These are phyloP conservation scores for Teratosphaeria zuluensis DNA, from an alignment of 2,329 filamentous ascomycete genomes.

Conservation along the genomic window DNA sequence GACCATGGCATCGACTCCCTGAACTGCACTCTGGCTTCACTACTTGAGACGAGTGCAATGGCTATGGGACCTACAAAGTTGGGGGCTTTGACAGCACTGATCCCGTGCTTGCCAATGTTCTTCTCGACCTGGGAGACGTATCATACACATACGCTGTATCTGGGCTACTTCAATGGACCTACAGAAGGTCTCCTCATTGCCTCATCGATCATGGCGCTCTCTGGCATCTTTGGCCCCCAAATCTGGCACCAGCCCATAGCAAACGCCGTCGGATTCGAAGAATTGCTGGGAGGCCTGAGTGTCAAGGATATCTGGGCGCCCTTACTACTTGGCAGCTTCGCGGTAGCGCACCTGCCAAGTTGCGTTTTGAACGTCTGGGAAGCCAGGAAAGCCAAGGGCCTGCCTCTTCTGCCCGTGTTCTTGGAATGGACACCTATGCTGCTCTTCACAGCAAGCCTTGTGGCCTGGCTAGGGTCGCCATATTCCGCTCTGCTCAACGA, in stretches of 20 bases:
- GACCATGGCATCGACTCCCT: conserved; percentile 97
- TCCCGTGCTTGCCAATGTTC: conserved; percentile 94
- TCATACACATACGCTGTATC: conserved; percentile 92
- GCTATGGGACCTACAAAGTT: conserved; percentile 74
- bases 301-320: conserved; percentile 83
- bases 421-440: conserved; percentile 89
- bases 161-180: conserved; percentile 93
- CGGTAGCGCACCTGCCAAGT: conserved; percentile 64
- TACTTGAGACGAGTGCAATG: conserved; percentile 89
- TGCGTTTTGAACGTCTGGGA: conserved; percentile 78
- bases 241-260: conserved; percentile 75
- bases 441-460: conserved; percentile 64
- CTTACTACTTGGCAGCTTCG: conserved; percentile 37
- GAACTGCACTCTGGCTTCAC: conserved; percentile 87
- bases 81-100: conserved; percentile 82
- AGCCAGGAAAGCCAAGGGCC: conserved; percentile 60
- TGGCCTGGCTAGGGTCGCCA: conserved; percentile 81
- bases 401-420: conserved; percentile 74
- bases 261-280: conserved; percentile 53
- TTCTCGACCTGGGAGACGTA: conserved; percentile 99
- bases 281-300: conserved; percentile 60
- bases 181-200: conserved; percentile 92
- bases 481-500: conserved; percentile 71
- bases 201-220: conserved; percentile 73
- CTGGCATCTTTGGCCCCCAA: conserved; percentile 76